Evolutionary conservation across 441 rosid species (phyloP).

Genomic region (Hypseocharis bilobata): DNA sequence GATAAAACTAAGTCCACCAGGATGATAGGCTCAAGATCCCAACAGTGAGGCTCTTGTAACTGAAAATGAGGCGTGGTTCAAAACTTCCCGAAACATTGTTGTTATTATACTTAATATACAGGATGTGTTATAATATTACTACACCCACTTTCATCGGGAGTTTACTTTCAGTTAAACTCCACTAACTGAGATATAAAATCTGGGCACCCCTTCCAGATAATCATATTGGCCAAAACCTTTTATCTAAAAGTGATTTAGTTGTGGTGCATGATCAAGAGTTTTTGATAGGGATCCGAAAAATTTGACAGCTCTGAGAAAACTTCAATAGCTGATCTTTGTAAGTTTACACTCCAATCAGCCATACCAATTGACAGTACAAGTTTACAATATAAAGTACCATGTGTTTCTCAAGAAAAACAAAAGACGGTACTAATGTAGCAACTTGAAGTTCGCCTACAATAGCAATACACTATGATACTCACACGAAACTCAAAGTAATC

Average conservation of each 20-base stretch:
- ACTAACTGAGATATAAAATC: neutral
- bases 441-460: neutral
- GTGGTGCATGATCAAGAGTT: neutral
- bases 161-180: no score
- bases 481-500: neutral
- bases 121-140: neutral
- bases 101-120: no score
- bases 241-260: neutral
- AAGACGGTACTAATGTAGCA: neutral
- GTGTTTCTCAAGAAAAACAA: no score
- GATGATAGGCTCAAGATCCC: no score
- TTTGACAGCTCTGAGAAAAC: neutral
- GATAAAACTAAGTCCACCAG: no score
- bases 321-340: neutral
- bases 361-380: neutral
- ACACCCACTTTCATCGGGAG: neutral
- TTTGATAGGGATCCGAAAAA: neutral
- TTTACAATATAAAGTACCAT: neutral
- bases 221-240: neutral
- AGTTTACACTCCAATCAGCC: neutral
- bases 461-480: neutral
- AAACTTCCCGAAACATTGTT: neutral
- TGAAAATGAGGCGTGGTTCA: no score
- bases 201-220: neutral
- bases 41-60: neutral